Evolutionary conservation across 805 yeast species (phyloP).

Genomic region (Blastobotrys parvus): DNA sequence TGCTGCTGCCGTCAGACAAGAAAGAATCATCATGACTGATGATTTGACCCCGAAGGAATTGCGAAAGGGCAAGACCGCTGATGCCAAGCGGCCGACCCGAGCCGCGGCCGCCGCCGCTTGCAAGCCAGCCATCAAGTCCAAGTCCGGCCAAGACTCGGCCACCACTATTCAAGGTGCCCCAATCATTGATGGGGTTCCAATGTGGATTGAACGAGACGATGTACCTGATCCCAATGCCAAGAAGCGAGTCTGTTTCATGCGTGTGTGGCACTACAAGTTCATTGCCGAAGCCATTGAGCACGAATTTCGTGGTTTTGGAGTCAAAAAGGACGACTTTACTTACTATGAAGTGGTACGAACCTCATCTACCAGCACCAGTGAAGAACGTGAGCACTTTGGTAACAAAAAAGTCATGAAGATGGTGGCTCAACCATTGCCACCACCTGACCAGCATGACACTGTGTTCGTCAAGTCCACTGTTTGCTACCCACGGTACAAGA

Average conservation of each 20-base stretch:
- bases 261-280: slow-evolving; percentile 1
- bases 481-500: slow-evolving; percentile 55
- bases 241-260: not conserved
- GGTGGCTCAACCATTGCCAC: slow-evolving; percentile 9
- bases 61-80: not conserved
- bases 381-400: not conserved
- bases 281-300: slow-evolving; percentile 10
- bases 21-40: not conserved
- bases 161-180: too few relatives aligned
- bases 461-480: slow-evolving; percentile 47
- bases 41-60: not conserved
- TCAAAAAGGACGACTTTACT: slow-evolving; percentile 6
- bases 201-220: not conserved
- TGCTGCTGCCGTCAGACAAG: not conserved
- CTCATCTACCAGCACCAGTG: slow-evolving; percentile 6
- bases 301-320: not conserved
- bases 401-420: slow-evolving; percentile 15
- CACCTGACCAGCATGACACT: slow-evolving; percentile 24
- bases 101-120: too few relatives aligned
- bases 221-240: not conserved
- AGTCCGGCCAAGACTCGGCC: too few relatives aligned
- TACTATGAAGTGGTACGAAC: slow-evolving; percentile 17
- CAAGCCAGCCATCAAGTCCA: not conserved
- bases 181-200: not conserved
- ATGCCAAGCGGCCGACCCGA: not conserved